These are phyloP conservation scores for Fusarium ambrosium DNA, from an alignment of 2,329 filamentous ascomycete genomes.

Conservation along the genomic window DNA sequence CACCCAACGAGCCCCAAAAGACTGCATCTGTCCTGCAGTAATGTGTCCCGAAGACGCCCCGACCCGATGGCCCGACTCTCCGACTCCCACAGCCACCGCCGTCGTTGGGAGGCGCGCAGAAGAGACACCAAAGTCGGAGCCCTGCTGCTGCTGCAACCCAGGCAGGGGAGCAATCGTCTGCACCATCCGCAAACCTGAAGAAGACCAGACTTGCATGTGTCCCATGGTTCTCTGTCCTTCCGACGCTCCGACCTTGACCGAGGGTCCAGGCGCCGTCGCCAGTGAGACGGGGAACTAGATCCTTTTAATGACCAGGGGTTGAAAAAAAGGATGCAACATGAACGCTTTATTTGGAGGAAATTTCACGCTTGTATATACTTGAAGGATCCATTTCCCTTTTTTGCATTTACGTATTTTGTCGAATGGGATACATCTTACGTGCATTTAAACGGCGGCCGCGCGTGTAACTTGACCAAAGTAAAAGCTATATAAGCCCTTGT, in stretches of 20 bases:
- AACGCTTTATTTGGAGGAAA: background rate
- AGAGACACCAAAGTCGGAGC: slow-evolving; percentile 12
- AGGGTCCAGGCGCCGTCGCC: background rate
- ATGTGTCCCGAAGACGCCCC: slow-evolving; percentile 41
- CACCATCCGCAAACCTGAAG: slow-evolving; percentile 22
- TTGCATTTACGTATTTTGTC: background rate
- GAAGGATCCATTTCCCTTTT: background rate
- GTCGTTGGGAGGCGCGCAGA: slow-evolving; percentile 15
- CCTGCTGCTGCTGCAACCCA: slow-evolving; percentile 45
- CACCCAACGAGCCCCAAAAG: slow-evolving; percentile 19
- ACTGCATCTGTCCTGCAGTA: slow-evolving; percentile 47
- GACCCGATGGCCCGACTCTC: slow-evolving; percentile 22
- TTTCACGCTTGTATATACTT: background rate
- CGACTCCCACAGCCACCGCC: background rate
- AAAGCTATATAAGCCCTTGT: background rate
- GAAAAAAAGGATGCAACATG: background rate
- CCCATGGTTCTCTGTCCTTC: slow-evolving; percentile 35
- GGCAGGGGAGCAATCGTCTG: slow-evolving; percentile 37
- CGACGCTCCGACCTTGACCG: slow-evolving; percentile 38
- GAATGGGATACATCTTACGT: background rate
- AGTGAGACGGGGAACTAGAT: slow-evolving; percentile 23
- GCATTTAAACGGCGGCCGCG: background rate
- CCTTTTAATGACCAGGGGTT: background rate
- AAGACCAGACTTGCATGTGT: slow-evolving; percentile 40
- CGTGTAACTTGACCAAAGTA: background rate